phyloP scores from a whole-genome alignment of 257 asterid genomes.

The Petunia axillaris region DNA sequence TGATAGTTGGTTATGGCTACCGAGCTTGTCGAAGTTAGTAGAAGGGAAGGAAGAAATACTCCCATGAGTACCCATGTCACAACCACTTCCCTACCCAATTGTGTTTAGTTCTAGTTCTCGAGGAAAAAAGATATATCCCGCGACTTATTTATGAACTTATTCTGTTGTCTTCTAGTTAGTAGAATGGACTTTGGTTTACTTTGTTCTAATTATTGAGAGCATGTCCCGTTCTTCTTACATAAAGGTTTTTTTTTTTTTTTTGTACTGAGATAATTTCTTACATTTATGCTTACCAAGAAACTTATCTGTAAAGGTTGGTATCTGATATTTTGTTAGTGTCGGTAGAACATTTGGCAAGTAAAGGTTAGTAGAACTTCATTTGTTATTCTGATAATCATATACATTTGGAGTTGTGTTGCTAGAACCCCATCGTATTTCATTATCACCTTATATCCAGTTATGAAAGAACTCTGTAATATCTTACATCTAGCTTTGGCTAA shows the following conservation, averaged over 20 bases:
- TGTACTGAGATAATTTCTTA: background rate
- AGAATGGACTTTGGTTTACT: background rate
- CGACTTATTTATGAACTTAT: background rate
- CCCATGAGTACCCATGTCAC: background rate
- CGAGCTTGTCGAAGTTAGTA: background rate
- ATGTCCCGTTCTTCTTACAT: background rate
- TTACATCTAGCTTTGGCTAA: background rate
- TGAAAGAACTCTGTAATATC: constrained; percentile 1
- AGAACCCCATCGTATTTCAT: background rate
- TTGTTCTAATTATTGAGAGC: background rate
- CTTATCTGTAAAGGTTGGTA: background rate
- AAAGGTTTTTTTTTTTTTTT: background rate
- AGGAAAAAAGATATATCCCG: background rate
- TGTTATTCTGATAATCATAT: no score
- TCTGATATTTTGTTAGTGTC: background rate
- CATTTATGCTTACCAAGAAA: background rate
- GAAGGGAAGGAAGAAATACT: constrained; percentile 1
- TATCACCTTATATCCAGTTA: background rate
- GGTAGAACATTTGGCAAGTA: constrained; percentile 9
- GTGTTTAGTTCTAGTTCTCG: background rate
- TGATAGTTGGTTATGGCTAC: background rate
- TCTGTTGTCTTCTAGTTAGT: background rate
- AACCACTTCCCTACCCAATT: background rate
- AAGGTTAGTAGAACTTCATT: background rate
- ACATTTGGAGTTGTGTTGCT: background rate